A percentile compares a stretch with the other conserved stretches of the same genome.
phyloP scores from a whole-genome alignment of 805 yeast species.

The Barnettozyma vustinii region DNA sequence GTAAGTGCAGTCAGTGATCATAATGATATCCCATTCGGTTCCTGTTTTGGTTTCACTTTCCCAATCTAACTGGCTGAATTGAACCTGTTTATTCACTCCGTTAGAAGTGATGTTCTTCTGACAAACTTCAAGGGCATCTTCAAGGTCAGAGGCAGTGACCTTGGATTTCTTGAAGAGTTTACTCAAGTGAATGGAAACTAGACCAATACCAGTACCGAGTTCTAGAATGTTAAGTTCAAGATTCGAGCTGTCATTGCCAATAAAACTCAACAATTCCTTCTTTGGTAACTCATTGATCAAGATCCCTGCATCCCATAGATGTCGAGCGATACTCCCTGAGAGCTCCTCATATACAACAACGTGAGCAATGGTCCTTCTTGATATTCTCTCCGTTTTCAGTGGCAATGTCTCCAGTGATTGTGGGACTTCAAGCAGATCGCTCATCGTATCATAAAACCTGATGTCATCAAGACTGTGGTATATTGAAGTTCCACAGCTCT shows the following conservation, averaged over 20 bases:
- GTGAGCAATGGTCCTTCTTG: constrained; percentile 13
- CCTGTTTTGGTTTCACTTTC: constrained; percentile 18
- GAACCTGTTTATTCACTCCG: constrained; percentile 6
- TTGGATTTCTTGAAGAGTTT: constrained; percentile 16
- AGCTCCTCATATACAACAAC: constrained; percentile 29
- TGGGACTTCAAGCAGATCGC: constrained; percentile 18
- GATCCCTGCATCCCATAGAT: constrained; percentile 39
- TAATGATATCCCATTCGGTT: constrained; percentile 32
- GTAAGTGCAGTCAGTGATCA: constrained; percentile 39
- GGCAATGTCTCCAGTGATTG: constrained; percentile 5
- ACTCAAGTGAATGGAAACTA: constrained; percentile 30
- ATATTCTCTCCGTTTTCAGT: constrained; percentile 16
- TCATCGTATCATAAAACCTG: constrained; percentile 13
- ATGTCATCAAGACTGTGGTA: not conserved
- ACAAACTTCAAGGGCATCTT: constrained; percentile 34
- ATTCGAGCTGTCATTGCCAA: constrained; percentile 1
- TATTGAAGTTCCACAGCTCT: constrained; percentile 4
- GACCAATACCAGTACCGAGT: constrained; percentile 40
- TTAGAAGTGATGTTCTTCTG: constrained; percentile 25
- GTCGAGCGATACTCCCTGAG: constrained; percentile 37
- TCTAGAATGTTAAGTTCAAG: constrained; percentile 26
- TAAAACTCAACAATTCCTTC: constrained; percentile 8
- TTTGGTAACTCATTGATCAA: constrained; percentile 13
- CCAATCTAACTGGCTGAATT: constrained; percentile 34
- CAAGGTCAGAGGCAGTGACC: constrained; percentile 32